Evolutionary conservation across 179 eudicot species (phyloP).

Genomic region (Vitellaria paradoxa): DNA sequence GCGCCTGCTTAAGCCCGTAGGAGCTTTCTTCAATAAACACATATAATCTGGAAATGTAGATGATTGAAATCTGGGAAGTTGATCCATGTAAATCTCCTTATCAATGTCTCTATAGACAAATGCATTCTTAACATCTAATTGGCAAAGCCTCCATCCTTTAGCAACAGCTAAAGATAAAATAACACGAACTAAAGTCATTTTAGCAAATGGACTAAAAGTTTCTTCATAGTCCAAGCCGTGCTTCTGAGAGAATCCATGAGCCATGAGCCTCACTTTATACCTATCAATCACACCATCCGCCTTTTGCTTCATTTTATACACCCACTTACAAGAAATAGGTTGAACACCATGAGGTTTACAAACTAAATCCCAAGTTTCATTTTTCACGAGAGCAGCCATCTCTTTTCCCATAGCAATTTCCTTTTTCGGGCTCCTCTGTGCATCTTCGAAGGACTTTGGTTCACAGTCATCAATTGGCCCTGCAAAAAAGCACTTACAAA

Average conservation of each 20-base stretch:
- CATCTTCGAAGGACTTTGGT: not conserved
- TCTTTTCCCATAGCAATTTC: not conserved
- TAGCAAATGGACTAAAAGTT: not conserved
- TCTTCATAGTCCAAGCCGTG: not conserved
- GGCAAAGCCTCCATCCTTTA: constrained; percentile 4
- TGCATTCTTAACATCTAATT: not conserved
- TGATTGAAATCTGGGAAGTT: not conserved
- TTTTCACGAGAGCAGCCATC: not conserved
- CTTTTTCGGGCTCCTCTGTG: not conserved
- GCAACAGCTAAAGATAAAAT: not conserved
- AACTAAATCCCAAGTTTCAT: constrained; percentile 6
- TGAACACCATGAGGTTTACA: not conserved
- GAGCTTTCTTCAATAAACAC: not conserved
- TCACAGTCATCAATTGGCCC: not conserved
- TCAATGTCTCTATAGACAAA: not conserved
- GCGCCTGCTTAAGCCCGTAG: not conserved
- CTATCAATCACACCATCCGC: not conserved
- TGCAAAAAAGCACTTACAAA: not conserved
- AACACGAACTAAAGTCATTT: not conserved
- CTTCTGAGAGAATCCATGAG: not conserved
- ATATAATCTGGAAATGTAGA: not conserved
- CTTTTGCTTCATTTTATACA: not conserved
- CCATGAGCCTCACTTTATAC: not conserved
- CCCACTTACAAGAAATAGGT: not conserved
- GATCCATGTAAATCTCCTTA: constrained; percentile 2